Percentiles rank a stretch among this genome's conserved stretches.
phyloP scores from a whole-genome alignment of 257 asterid genomes.

The Voacanga thouarsii region DNA sequence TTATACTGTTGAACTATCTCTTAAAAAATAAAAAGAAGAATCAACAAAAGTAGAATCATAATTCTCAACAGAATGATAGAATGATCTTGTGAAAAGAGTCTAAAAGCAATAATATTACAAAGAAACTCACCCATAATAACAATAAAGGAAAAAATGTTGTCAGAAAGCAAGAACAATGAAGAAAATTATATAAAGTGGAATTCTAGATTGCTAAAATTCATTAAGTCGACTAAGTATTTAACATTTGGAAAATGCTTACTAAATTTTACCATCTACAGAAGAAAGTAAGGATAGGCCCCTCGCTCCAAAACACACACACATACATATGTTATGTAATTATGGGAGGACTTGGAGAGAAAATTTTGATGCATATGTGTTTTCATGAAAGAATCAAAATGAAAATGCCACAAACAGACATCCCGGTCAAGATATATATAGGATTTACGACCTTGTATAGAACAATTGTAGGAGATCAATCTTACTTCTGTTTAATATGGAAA shows the following conservation, averaged over 20 bases:
- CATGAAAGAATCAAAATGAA: neutral
- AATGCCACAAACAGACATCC: neutral
- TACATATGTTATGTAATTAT: too few relatives aligned
- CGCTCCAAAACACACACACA: too few relatives aligned
- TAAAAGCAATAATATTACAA: neutral
- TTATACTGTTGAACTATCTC: too few relatives aligned
- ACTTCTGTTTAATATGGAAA: slow-evolving; percentile 59
- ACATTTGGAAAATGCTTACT: too few relatives aligned
- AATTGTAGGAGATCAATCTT: slow-evolving; percentile 25
- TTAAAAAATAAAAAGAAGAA: too few relatives aligned
- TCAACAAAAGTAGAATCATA: neutral
- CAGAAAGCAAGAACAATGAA: too few relatives aligned
- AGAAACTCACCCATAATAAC: slow-evolving; percentile 80
- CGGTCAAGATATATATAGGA: neutral
- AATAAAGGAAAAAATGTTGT: slow-evolving; percentile 75
- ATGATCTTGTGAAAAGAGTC: neutral
- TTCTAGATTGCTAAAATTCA: too few relatives aligned
- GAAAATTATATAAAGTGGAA: too few relatives aligned
- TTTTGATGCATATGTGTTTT: neutral
- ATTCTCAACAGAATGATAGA: neutral
- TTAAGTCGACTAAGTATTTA: too few relatives aligned
- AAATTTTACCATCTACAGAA: too few relatives aligned
- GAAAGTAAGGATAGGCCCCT: too few relatives aligned
- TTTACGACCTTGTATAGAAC: neutral
- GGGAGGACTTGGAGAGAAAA: neutral